Evolutionary conservation across 2,329 filamentous ascomycete genomes (phyloP).

Genomic region (Aspergillus brasiliensis): DNA sequence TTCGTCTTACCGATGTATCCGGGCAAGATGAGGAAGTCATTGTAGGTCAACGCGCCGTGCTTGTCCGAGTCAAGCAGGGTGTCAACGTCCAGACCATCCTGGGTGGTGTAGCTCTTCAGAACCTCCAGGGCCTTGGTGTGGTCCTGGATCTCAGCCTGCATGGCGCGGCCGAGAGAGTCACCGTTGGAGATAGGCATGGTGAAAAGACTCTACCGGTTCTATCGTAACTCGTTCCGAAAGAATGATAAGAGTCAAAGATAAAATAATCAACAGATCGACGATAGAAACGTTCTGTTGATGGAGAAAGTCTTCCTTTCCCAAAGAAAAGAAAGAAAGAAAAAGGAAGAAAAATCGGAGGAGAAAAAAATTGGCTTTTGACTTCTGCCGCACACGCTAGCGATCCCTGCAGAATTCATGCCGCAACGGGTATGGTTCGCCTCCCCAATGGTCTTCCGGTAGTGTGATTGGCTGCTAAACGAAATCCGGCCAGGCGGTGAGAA

Average conservation of each 20-base stretch:
- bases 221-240: constrained; percentile 26
- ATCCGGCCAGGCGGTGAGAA: constrained; percentile 26
- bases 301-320: constrained; percentile 62
- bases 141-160: constrained; percentile 66
- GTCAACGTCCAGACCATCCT: constrained; percentile 84
- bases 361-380: constrained; percentile 35
- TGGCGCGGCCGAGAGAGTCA: constrained; percentile 53
- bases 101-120: constrained; percentile 72
- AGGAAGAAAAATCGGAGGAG: constrained; percentile 34
- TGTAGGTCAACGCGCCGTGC: constrained; percentile 95
- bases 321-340: constrained; percentile 53
- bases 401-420: constrained; percentile 18
- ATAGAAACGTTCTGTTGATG: constrained; percentile 56
- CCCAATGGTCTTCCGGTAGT: neutral
- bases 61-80: constrained; percentile 87
- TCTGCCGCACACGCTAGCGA: constrained; percentile 26
- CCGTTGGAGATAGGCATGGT: constrained; percentile 75
- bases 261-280: constrained; percentile 48
- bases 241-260: constrained; percentile 20
- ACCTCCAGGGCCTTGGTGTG: constrained; percentile 74
- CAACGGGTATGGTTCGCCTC: constrained; percentile 26
- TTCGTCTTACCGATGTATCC: constrained; percentile 78
- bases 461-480: constrained; percentile 38
- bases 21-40: constrained; percentile 94
- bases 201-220: constrained; percentile 34